These are phyloP conservation scores for Byssoonygena ceratinophila DNA, from an alignment of 2,329 filamentous ascomycete species.

Conservation along the genomic window DNA sequence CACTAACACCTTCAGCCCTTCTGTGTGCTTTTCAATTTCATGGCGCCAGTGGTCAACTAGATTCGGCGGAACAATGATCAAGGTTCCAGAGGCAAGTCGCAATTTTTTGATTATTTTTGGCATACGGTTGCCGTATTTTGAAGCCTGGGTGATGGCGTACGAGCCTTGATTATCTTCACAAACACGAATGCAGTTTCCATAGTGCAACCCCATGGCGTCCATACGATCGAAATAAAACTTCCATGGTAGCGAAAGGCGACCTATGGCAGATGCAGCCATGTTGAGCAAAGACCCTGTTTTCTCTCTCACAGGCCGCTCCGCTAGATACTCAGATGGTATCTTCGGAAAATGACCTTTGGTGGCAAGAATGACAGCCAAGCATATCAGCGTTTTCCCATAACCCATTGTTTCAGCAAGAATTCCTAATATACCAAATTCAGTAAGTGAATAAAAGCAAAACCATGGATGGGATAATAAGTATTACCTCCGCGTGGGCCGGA, in stretches of 20 bases:
- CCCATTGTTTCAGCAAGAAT: slow-evolving; percentile 43
- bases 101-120: slow-evolving; percentile 17
- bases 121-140: slow-evolving; percentile 34
- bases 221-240: slow-evolving; percentile 50
- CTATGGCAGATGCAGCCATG: slow-evolving; percentile 63
- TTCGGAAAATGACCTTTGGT: slow-evolving; percentile 59
- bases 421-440: slow-evolving; percentile 20
- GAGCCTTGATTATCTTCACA: slow-evolving; percentile 49
- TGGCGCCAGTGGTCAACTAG: slow-evolving; percentile 72
- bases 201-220: slow-evolving; percentile 41
- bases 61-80: slow-evolving; percentile 75
- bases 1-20: slow-evolving; percentile 54
- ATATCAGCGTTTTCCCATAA: slow-evolving; percentile 78
- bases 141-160: slow-evolving; percentile 46
- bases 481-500: slow-evolving; percentile 63
- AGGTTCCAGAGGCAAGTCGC: slow-evolving; percentile 43
- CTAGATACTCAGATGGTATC: slow-evolving; percentile 52
- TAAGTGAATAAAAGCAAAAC: not conserved
- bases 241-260: slow-evolving; percentile 60
- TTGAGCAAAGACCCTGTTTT: slow-evolving; percentile 55
- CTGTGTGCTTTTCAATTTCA: slow-evolving; percentile 69
- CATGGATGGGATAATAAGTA: not conserved
- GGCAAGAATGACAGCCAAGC: slow-evolving; percentile 63
- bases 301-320: slow-evolving; percentile 33
- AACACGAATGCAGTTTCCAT: slow-evolving; percentile 44